These are phyloP conservation scores for Cenchrus americanus DNA, from an alignment of 176 grass and related monocot species.

Conservation along the genomic window DNA sequence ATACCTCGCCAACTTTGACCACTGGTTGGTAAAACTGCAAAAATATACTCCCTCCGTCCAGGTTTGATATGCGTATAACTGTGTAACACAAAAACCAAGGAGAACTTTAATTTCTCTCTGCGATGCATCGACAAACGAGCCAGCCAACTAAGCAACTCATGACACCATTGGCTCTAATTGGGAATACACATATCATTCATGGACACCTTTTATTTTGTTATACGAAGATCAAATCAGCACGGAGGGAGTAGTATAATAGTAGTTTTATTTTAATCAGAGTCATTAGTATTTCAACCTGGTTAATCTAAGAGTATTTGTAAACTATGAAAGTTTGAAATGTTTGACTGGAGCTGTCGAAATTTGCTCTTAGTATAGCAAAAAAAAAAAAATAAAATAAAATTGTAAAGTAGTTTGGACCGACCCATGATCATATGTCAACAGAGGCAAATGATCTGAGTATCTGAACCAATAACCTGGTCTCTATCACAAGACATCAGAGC, in stretches of 20 bases:
- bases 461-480: neutral
- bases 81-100: no score
- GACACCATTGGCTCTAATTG: no score
- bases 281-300: neutral
- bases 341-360: neutral
- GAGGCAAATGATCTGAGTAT: neutral
- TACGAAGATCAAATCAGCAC: no score
- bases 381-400: neutral
- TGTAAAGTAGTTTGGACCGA: neutral
- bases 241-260: neutral
- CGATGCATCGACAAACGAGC: no score
- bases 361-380: neutral
- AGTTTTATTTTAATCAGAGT: neutral
- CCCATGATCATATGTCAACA: neutral
- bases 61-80: no score
- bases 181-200: no score
- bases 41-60: no score
- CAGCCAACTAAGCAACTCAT: no score
- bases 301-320: neutral
- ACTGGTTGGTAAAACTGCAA: neutral
- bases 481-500: neutral
- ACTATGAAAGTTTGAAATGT: neutral
- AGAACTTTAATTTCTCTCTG: no score
- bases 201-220: no score
- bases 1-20: neutral